These are phyloP conservation scores for Heterococcus sp. DNA, from an alignment of 108 stramenopile genomes.

Conservation along the genomic window DNA sequence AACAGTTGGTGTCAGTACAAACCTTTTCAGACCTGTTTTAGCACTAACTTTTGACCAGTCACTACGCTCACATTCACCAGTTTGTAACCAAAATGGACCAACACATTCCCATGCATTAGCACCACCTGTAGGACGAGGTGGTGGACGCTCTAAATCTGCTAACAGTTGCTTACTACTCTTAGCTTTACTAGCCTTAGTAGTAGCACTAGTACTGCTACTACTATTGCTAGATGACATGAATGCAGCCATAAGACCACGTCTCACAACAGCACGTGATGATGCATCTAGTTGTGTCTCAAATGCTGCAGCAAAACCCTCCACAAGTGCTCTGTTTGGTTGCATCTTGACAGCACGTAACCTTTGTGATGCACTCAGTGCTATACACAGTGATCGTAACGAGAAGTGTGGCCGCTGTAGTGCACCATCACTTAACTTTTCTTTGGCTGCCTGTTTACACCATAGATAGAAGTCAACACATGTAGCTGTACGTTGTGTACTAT, in stretches of 20 bases:
- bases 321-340: conserved; percentile 69
- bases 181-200: not conserved
- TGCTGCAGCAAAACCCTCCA: conserved; percentile 88
- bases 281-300: conserved; percentile 60
- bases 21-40: conserved; percentile 60
- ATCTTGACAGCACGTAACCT: conserved; percentile 61
- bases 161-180: not conserved
- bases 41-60: conserved; percentile 74
- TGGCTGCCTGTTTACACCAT: conserved; percentile 55
- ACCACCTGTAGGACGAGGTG: conserved; percentile 1
- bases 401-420: conserved; percentile 87
- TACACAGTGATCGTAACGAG: conserved; percentile 88
- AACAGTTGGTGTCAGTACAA: conserved; percentile 82
- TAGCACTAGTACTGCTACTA: no score
- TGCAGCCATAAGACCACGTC: not conserved
- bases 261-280: not conserved
- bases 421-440: conserved; percentile 79
- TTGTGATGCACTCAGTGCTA: conserved; percentile 76
- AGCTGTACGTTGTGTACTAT: not conserved
- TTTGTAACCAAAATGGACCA: conserved; percentile 90
- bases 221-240: no score
- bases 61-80: conserved; percentile 64
- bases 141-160: conserved; percentile 38
- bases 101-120: conserved; percentile 68
- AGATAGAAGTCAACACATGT: conserved; percentile 69